Percentiles rank a stretch among this genome's conserved stretches.
Conservation (phyloP, 345 rosid genomes). For the Brassica juncea region DNA sequence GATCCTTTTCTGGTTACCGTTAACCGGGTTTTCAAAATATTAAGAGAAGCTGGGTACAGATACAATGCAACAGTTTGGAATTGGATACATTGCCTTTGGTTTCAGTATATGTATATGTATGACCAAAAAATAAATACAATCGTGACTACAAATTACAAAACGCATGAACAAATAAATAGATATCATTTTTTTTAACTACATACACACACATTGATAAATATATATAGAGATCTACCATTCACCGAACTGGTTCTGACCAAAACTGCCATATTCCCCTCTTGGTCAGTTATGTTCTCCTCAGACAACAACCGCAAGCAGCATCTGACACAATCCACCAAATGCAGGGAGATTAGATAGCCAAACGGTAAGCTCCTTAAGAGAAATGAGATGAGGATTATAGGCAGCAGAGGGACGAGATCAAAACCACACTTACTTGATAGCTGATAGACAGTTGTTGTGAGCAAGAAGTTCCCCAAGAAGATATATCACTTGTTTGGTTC, state of each 20-base stretch:
- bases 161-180: conserved; percentile 14
- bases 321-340: conserved; percentile 27
- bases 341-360: conserved; percentile 14
- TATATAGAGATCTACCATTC: conserved; percentile 19
- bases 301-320: conserved; percentile 23
- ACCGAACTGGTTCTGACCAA: conserved; percentile 18
- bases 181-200: conserved; percentile 22
- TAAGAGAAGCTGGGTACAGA: neutral
- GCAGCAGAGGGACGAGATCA: neutral
- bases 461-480: conserved; percentile 26
- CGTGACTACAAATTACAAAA: conserved; percentile 23
- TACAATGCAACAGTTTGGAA: neutral
- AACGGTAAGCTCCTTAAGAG: neutral
- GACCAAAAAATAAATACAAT: conserved; percentile 9
- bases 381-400: conserved; percentile 1
- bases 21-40: neutral
- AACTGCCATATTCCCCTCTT: conserved; percentile 13
- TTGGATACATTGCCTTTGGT: conserved; percentile 12
- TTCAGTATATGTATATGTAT: conserved; percentile 15
- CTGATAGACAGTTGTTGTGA: conserved; percentile 26
- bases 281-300: conserved; percentile 27
- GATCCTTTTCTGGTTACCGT: neutral
- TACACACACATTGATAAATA: conserved; percentile 22
- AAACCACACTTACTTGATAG: conserved; percentile 27
- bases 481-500: conserved; percentile 40